Base-by-base conservation (phyloP, 139 green algal species). In the Chlorella sp. region DNA sequence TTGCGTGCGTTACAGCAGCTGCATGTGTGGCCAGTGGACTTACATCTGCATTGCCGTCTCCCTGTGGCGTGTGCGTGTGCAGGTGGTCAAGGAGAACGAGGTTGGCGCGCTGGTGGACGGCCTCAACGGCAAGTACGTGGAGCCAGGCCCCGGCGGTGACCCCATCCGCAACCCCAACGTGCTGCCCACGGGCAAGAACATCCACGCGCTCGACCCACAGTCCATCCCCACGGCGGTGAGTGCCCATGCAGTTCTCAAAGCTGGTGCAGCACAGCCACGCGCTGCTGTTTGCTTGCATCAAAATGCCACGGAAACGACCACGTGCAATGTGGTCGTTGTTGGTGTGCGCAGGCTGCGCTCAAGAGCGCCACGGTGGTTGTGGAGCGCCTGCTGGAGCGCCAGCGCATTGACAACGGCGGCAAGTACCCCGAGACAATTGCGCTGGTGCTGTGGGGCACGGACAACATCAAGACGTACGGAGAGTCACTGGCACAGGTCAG, bases 381-480 rank as follows among this genome's bases (percentile, higher is more conserved):
- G 62, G 92, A 98, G n/a, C 88, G 93, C 35, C 84, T 99, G 74
- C 83, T 99, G 67, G 92, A 97, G 76, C 87, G 91, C 42, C 90
- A 99, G 88, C 81, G 81, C 20, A 67, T 83, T 42, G 90, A 97
- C 75, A 96, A 95, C 78, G 91, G 87, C 60, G 93, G 93, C 77
- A 91, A 91, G 73, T 99, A 92, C 77, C 95, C 95, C 3, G 95
- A 99, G 89, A 93, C 88, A 36, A 96, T 99, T 62, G 95, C 95
- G 1, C 90, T 99, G 49, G 95, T 99, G 63, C 88, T 99, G 71
- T 99, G 95, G 95, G 95, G 95, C 68, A 99, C 95, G n/a, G 95
- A 99, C 88, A 99, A 99, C 92, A 99, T 99, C 88, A 99, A 99
- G 91, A 99, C 95, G 29, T 99, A 99, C 67, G 95, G 95, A 72